phyloP scores from a whole-genome alignment of 306 rosid genomes.

The Rubus idaeus region DNA sequence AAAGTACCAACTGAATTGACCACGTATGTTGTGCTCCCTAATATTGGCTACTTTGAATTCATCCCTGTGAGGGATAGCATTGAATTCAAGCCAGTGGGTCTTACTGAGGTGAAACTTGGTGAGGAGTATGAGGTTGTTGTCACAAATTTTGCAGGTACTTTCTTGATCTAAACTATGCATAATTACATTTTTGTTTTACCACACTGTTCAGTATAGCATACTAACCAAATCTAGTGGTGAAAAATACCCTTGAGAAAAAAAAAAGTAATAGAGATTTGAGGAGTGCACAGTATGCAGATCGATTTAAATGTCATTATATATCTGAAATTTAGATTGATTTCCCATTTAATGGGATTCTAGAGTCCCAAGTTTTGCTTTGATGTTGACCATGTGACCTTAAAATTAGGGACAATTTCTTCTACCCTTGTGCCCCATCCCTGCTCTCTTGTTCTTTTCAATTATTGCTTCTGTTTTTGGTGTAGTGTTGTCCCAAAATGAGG shows the following conservation, averaged over 20 bases:
- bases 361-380: not conserved
- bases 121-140: constrained; percentile 67
- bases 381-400: constrained; percentile 32
- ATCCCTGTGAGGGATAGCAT: constrained; percentile 45
- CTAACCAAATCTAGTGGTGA: no score
- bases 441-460: not conserved
- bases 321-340: not conserved
- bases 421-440: constrained; percentile 4
- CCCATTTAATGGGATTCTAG: constrained; percentile 22
- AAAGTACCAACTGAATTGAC: constrained; percentile 61
- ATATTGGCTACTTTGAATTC: constrained; percentile 89
- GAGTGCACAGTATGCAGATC: not conserved
- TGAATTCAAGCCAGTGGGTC: constrained; percentile 53
- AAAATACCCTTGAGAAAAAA: no score
- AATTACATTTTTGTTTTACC: no score
- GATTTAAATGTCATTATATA: not conserved
- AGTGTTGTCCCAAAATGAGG: constrained; percentile 2
- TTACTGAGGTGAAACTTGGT: constrained; percentile 69
- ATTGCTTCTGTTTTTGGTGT: not conserved
- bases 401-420: constrained; percentile 3
- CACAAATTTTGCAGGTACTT: constrained; percentile 82
- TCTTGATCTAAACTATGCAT: not conserved
- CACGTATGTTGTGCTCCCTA: constrained; percentile 76
- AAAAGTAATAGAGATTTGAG: no score
- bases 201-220: no score